Conservation (phyloP, 2,329 filamentous ascomycete genomes). For the Mycosphaerella sp. region DNA sequence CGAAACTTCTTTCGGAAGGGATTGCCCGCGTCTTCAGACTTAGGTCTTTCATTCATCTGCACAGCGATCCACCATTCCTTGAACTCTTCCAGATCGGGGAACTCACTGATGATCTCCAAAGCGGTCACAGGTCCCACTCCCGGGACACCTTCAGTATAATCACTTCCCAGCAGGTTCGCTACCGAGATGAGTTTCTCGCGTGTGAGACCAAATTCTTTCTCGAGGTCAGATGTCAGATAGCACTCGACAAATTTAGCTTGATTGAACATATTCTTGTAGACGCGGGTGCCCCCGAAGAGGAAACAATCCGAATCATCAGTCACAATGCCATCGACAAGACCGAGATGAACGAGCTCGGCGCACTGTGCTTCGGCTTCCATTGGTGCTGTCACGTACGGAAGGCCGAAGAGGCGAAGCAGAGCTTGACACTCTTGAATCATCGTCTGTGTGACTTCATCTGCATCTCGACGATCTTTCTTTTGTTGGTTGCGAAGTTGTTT, state of each 20-base stretch:
- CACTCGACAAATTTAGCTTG: conserved; percentile 97
- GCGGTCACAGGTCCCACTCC: conserved; percentile 93
- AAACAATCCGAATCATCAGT: conserved; percentile 97
- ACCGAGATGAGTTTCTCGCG: conserved; percentile 83
- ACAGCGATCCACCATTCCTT: conserved; percentile 80
- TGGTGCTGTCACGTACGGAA: conserved; percentile 93
- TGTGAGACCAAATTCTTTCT: conserved; percentile 81
- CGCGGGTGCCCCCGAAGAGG: conserved; percentile 87
- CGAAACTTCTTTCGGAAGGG: conserved; percentile 82
- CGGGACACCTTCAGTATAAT: conserved; percentile 89
- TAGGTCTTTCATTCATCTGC: conserved; percentile 60
- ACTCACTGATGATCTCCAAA: conserved; percentile 89
- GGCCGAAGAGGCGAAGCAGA: conserved; percentile 79
- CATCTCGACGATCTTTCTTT: conserved; percentile 90
- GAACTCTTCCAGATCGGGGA: conserved; percentile 69
- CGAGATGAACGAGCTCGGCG: conserved; percentile 77
- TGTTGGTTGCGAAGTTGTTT: conserved; percentile 86
- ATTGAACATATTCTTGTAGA: conserved; percentile 99
- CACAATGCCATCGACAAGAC: conserved; percentile 92
- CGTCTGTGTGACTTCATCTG: conserved; percentile 91
- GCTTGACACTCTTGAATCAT: conserved; percentile 97
- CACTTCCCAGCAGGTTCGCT: conserved; percentile 83
- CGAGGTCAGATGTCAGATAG: conserved; percentile 76
- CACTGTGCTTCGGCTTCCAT: conserved; percentile 99
- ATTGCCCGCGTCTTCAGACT: conserved; percentile 49